These are phyloP conservation scores for Amanita polypyramis DNA, from an alignment of 768 basidiomycete genomes.

Conservation along the genomic window DNA sequence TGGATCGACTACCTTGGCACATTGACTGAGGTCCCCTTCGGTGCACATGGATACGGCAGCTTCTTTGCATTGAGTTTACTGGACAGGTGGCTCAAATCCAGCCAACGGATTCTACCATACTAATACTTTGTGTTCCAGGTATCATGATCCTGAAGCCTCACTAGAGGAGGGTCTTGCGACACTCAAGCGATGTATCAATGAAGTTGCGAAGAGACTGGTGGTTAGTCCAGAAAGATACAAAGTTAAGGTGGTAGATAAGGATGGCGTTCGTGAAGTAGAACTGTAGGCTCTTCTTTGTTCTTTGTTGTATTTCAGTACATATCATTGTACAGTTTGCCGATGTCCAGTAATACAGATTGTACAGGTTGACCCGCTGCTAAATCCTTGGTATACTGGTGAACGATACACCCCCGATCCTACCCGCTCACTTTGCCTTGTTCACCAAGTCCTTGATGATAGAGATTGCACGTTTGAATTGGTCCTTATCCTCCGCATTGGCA, in stretches of 20 bases:
- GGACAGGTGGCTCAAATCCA: slow-evolving; percentile 53
- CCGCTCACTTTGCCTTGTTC: slow-evolving; percentile 16
- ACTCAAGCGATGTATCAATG: slow-evolving; percentile 77
- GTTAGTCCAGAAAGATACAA: slow-evolving; percentile 77
- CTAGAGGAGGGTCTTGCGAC: slow-evolving; percentile 81
- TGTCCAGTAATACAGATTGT: neutral
- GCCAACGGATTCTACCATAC: neutral
- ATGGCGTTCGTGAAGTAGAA: slow-evolving; percentile 77
- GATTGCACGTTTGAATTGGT: slow-evolving; percentile 60
- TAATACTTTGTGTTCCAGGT: slow-evolving; percentile 32
- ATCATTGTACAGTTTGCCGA: neutral
- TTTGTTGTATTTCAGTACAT: neutral
- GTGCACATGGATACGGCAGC: slow-evolving; percentile 89
- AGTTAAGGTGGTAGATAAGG: slow-evolving; percentile 87
- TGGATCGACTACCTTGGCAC: slow-evolving; percentile 98
- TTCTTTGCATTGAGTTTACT: slow-evolving; percentile 90
- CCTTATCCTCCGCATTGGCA: slow-evolving; percentile 51
- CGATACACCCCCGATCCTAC: neutral
- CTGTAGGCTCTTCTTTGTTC: slow-evolving; percentile 28
- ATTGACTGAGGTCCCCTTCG: slow-evolving; percentile 79
- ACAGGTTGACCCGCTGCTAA: neutral
- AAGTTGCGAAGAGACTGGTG: slow-evolving; percentile 76
- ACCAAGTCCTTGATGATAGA: slow-evolving; percentile 51
- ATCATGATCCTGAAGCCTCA: slow-evolving; percentile 81
- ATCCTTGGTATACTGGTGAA: neutral